Evolutionary conservation across 805 yeast genomes (phyloP).

Genomic region (Brettanomyces naardenensis): DNA sequence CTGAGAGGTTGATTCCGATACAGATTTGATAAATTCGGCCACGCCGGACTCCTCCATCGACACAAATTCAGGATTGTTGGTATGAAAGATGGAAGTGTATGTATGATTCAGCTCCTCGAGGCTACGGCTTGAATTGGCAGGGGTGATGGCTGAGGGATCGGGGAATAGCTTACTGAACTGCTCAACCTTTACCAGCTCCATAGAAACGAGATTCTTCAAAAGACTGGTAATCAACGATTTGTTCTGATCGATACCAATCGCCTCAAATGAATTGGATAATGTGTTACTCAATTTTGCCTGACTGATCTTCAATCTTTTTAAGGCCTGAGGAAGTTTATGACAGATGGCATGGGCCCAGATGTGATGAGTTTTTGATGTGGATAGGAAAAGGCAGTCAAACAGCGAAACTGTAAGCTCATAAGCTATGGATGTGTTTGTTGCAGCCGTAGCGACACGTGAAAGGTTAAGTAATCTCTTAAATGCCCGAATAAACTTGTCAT

Average conservation of each 20-base stretch:
- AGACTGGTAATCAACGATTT: slow-evolving; percentile 12
- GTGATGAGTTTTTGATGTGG: slow-evolving; percentile 11
- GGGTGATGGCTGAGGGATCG: background rate
- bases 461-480: slow-evolving; percentile 24
- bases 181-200: slow-evolving; percentile 15
- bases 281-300: slow-evolving; percentile 21
- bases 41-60: slow-evolving; percentile 47
- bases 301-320: slow-evolving; percentile 22
- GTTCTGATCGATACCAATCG: slow-evolving; percentile 7
- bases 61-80: slow-evolving; percentile 39
- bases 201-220: slow-evolving; percentile 12
- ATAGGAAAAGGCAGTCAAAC: slow-evolving; percentile 21
- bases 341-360: slow-evolving; percentile 22
- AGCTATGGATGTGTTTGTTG: slow-evolving; percentile 22
- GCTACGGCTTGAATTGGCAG: slow-evolving; percentile 1
- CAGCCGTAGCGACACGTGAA: slow-evolving; percentile 21
- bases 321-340: slow-evolving; percentile 19
- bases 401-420: slow-evolving; percentile 20
- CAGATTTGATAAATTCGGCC: slow-evolving; percentile 37
- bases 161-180: slow-evolving; percentile 4
- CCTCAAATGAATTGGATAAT: slow-evolving; percentile 15
- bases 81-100: slow-evolving; percentile 21
- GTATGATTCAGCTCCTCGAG: slow-evolving; percentile 9
- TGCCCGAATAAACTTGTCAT: slow-evolving; percentile 18
- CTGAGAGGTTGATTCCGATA: slow-evolving; percentile 38